These are phyloP conservation scores for Flammula alnicola DNA, from an alignment of 1,284 basidiomycete species.

Conservation along the genomic window DNA sequence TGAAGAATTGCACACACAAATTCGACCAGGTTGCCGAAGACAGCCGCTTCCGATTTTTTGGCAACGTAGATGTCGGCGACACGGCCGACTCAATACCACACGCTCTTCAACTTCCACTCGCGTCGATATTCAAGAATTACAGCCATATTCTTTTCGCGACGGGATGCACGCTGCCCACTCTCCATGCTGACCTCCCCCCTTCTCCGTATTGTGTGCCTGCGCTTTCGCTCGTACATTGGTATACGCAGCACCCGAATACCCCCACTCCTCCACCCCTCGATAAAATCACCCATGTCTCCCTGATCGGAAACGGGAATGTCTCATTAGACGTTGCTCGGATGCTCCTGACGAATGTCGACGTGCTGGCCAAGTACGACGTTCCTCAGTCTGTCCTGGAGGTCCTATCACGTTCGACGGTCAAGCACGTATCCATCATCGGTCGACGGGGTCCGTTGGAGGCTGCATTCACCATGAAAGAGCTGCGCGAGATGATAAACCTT, in stretches of 20 bases:
- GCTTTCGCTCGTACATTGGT: conserved; percentile 94
- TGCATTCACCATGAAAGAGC: conserved; percentile 94
- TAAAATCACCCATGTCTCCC: conserved; percentile 69
- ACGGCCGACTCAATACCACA: conserved; percentile 46
- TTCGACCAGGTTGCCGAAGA: conserved; percentile 83
- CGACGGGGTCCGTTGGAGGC: conserved; percentile 89
- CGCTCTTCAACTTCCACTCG: conserved; percentile 59
- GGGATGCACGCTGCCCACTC: conserved; percentile 71
- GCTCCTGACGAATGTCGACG: conserved; percentile 71
- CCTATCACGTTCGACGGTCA: conserved; percentile 66
- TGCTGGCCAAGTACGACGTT: conserved; percentile 79
- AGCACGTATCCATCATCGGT: conserved; percentile 84
- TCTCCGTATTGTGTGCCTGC: conserved; percentile 74
- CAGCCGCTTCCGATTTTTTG: conserved; percentile 86
- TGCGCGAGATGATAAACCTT: conserved; percentile 88
- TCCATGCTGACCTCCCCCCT: conserved; percentile 57
- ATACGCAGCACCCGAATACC: conserved; percentile 87
- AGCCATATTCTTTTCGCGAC: conserved; percentile 84
- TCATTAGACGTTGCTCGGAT: conserved; percentile 94
- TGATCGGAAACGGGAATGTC: conserved; percentile 97
- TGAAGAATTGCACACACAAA: conserved; percentile 95
- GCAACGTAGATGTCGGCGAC: conserved; percentile 82
- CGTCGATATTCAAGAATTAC: conserved; percentile 67
- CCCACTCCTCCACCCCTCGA: conserved; percentile 65
- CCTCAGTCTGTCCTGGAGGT: conserved; percentile 78